Evolutionary conservation across 805 yeast species (phyloP).

Genomic region (Komagataella pastoris): DNA sequence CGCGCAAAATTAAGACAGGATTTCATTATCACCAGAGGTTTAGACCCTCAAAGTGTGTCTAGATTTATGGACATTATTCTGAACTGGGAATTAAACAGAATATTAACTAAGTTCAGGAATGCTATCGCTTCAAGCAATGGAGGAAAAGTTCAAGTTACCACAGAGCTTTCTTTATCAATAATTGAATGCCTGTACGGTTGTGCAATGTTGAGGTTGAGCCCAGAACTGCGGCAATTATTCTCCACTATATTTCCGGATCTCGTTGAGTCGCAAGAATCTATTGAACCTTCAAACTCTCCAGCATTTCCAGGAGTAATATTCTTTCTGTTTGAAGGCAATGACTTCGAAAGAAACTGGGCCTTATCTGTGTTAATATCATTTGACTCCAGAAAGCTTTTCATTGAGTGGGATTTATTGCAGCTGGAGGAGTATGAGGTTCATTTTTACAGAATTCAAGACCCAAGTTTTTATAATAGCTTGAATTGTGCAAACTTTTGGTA

Average conservation of each 20-base stretch:
- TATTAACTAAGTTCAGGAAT: conserved; percentile 1
- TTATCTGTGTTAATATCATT: conserved; percentile 11
- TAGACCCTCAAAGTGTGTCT: conserved; percentile 16
- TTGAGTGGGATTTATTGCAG: conserved; percentile 21
- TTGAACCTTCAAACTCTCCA: conserved; percentile 4
- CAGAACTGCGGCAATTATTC: conserved; percentile 22
- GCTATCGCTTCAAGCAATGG: conserved; percentile 3
- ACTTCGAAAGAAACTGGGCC: conserved; percentile 35
- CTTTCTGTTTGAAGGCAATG: conserved; percentile 40
- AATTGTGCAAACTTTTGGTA: conserved; percentile 36
- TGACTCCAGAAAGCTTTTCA: background rate
- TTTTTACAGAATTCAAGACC: conserved; percentile 38
- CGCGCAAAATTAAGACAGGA: conserved; percentile 36
- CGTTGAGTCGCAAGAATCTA: conserved; percentile 7
- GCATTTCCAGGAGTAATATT: conserved; percentile 37
- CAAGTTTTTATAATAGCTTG: conserved; percentile 27
- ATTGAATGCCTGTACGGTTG: conserved; percentile 42
- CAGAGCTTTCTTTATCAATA: conserved; percentile 10
- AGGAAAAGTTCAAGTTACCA: background rate
- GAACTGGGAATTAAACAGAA: conserved; percentile 14
- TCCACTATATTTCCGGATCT: conserved; percentile 20
- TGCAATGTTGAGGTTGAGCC: conserved; percentile 26
- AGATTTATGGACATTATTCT: conserved; percentile 18
- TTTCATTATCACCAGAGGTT: conserved; percentile 35
- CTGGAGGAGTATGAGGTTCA: conserved; percentile 44